Conservation (phyloP, 768 basidiomycete genomes). For the Favolaschia claudopus region DNA sequence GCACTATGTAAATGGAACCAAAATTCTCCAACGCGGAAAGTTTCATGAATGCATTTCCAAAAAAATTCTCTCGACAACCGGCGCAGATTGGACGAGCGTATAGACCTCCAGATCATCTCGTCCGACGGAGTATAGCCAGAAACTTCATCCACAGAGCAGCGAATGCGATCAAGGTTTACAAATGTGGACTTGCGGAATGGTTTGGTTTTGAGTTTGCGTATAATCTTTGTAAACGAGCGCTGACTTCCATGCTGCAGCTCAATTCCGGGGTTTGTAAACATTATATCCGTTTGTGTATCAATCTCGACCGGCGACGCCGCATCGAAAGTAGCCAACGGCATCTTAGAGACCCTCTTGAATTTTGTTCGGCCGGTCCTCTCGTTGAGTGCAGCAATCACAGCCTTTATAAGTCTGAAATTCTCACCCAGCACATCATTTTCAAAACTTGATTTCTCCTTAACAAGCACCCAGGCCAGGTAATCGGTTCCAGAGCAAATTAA, state of each 20-base stretch:
- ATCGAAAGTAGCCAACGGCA: background rate
- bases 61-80: background rate
- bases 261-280: background rate
- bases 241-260: background rate
- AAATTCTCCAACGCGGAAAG: slow-evolving; percentile 3
- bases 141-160: background rate
- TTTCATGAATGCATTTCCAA: slow-evolving; percentile 15
- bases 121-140: background rate
- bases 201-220: background rate
- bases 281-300: background rate
- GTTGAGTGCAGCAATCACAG: background rate
- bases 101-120: slow-evolving; percentile 7
- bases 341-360: background rate
- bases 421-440: background rate
- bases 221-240: background rate
- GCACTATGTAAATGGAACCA: background rate
- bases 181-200: background rate
- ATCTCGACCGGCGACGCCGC: background rate
- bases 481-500: background rate
- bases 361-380: background rate
- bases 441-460: background rate
- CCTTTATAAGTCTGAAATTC: background rate
- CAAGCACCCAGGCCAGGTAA: background rate
- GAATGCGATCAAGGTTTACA: slow-evolving; percentile 5
- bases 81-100: background rate